Evolutionary conservation across 2,329 filamentous ascomycete species (phyloP).

Genomic region (Hymenoscyphus salicellus): DNA sequence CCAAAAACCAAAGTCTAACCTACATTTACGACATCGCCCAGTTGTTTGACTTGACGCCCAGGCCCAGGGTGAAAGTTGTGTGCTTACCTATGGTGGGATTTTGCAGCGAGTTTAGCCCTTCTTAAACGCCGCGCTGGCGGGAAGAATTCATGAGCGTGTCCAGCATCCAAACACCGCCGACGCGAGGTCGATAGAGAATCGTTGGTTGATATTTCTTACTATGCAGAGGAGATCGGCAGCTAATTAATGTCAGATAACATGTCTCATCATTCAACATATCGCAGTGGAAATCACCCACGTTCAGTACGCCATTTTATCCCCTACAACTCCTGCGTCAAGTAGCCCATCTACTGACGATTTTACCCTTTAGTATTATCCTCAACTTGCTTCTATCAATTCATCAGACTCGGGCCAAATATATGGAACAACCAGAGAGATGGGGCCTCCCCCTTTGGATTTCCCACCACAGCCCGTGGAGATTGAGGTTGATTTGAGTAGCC

Average conservation of each 20-base stretch:
- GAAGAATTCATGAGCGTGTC: conserved; percentile 7
- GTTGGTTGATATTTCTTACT: conserved; percentile 21
- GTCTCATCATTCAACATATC: conserved; percentile 29
- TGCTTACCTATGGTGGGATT: conserved; percentile 11
- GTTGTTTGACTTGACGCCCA: conserved; percentile 16
- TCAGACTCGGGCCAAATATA: conserved; percentile 26
- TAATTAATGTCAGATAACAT: conserved; percentile 27
- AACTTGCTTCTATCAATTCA: conserved; percentile 24
- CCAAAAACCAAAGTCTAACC: neutral
- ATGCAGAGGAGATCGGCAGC: conserved; percentile 4
- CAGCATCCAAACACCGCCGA: conserved; percentile 19
- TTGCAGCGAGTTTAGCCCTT: conserved; percentile 17
- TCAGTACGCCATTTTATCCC: conserved; percentile 25
- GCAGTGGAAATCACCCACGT: conserved; percentile 22
- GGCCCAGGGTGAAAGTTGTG: neutral
- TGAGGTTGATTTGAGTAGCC: conserved; percentile 31
- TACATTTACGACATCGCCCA: neutral
- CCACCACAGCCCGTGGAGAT: conserved; percentile 32
- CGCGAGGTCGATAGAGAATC: conserved; percentile 11
- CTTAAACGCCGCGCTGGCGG: conserved; percentile 18
- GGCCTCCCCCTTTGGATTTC: conserved; percentile 27
- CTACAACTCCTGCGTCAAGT: conserved; percentile 6
- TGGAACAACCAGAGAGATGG: conserved; percentile 30
- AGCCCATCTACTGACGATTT: conserved; percentile 7
- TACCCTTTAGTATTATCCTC: conserved; percentile 28